Evolutionary conservation across 164 flowering plant genomes (phyloP).

Genomic region (Macadamia integrifolia): DNA sequence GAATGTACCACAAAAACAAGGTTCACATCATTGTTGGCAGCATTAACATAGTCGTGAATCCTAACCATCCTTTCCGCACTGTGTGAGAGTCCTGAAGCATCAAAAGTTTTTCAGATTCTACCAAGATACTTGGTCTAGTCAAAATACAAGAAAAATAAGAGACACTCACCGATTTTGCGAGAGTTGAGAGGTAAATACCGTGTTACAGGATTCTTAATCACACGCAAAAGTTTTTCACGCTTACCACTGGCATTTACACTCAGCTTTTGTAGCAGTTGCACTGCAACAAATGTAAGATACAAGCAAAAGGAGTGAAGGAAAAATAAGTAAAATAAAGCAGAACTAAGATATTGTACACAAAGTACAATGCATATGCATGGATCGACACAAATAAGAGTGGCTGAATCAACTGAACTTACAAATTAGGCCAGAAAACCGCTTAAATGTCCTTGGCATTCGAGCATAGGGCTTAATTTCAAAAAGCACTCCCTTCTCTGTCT

Average conservation of each 20-base stretch:
- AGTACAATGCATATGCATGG: background rate
- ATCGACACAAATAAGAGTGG: background rate
- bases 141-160: background rate
- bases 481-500: slow-evolving; percentile 81
- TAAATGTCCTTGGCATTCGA: slow-evolving; percentile 86
- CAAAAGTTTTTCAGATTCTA: slow-evolving; percentile 5
- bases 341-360: background rate
- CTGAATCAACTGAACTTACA: slow-evolving; percentile 45
- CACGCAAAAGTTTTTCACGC: slow-evolving; percentile 77
- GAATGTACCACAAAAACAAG: slow-evolving; percentile 77
- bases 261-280: slow-evolving; percentile 74
- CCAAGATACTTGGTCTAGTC: background rate
- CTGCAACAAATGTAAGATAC: slow-evolving; percentile 35
- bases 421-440: slow-evolving; percentile 84
- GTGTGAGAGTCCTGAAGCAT: slow-evolving; percentile 61
- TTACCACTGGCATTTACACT: slow-evolving; percentile 61
- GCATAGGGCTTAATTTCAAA: slow-evolving; percentile 85
- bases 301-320: background rate
- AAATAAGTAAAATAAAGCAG: background rate
- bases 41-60: slow-evolving; percentile 44
- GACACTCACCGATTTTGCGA: slow-evolving; percentile 61
- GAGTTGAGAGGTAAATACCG: slow-evolving; percentile 71
- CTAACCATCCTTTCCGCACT: slow-evolving; percentile 70
- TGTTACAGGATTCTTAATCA: slow-evolving; percentile 83
- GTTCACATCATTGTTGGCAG: slow-evolving; percentile 32